Conservation (phyloP, 768 basidiomycete species). For the Russula abietina region DNA sequence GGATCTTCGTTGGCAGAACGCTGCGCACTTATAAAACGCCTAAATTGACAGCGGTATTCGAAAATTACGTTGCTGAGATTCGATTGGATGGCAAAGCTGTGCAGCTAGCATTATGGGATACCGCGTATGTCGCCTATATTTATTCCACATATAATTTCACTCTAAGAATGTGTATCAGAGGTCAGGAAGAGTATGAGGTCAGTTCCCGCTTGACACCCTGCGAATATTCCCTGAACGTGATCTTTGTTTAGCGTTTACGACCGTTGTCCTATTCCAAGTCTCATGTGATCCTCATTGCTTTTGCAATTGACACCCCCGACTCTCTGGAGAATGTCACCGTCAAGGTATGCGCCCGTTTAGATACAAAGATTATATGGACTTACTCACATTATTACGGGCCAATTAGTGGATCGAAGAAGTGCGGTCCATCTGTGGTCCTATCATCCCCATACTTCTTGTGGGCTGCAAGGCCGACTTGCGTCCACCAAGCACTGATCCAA, state of each 20-base stretch:
- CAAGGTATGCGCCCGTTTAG: slow-evolving; percentile 50
- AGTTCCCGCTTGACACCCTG: slow-evolving; percentile 22
- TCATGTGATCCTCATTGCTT: slow-evolving; percentile 97
- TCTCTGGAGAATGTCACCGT: slow-evolving; percentile 92
- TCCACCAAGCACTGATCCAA: slow-evolving; percentile 45
- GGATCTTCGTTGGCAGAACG: neutral
- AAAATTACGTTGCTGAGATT: slow-evolving; percentile 99
- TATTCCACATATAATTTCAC: neutral
- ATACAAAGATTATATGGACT: neutral
- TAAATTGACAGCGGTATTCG: slow-evolving; percentile 71
- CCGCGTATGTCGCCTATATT: slow-evolving; percentile 64
- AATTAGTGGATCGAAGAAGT: slow-evolving; percentile 97
- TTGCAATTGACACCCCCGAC: slow-evolving; percentile 93
- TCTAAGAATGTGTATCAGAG: slow-evolving; percentile 44
- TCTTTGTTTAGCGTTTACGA: slow-evolving; percentile 64
- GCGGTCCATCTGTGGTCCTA: slow-evolving; percentile 87
- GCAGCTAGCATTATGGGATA: slow-evolving; percentile 97
- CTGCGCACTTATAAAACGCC: slow-evolving; percentile 7
- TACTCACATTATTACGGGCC: neutral
- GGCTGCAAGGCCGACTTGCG: slow-evolving; percentile 95
- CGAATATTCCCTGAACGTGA: slow-evolving; percentile 9
- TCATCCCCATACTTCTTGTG: slow-evolving; percentile 90
- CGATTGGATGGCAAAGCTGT: slow-evolving; percentile 96
- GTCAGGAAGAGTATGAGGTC: slow-evolving; percentile 98
- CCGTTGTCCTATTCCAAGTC: slow-evolving; percentile 98